Evolutionary conservation across 257 asterid species (phyloP).

Genomic region (Echites panduratus): DNA sequence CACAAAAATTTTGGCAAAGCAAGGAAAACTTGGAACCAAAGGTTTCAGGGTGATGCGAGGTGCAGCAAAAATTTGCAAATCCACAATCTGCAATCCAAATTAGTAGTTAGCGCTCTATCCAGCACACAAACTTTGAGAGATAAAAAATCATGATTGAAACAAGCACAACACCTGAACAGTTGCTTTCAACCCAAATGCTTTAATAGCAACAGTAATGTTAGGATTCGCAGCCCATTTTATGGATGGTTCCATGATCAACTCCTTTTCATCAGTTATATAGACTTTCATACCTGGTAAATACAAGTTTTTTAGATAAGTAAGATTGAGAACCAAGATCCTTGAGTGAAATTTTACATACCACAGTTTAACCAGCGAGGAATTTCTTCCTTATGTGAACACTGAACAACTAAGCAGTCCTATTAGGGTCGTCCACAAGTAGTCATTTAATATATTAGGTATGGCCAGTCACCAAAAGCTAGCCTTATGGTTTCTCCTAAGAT

Average conservation of each 20-base stretch:
- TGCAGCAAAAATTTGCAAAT: conserved; percentile 84
- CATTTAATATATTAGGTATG: not conserved
- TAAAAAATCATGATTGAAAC: not conserved
- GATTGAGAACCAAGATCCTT: not conserved
- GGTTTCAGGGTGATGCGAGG: conserved; percentile 97
- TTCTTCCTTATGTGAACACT: not conserved
- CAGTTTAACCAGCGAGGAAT: not conserved
- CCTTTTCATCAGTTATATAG: conserved; percentile 60
- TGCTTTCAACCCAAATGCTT: conserved; percentile 78
- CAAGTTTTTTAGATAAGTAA: conserved; percentile 5
- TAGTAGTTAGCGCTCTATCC: conserved; percentile 2
- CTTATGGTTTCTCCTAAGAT: not conserved
- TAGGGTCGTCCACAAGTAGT: not conserved
- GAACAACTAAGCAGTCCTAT: not conserved
- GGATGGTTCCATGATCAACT: conserved; percentile 96
- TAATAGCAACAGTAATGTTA: conserved; percentile 61
- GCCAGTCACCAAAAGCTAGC: not conserved
- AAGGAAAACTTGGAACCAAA: conserved; percentile 98
- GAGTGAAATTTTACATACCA: not conserved
- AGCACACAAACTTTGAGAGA: not conserved
- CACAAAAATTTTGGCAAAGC: conserved; percentile 67
- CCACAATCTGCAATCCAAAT: conserved; percentile 61
- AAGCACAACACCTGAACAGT: conserved; percentile 70
- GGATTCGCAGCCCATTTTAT: conserved; percentile 99
- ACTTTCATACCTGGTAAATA: conserved; percentile 53